phyloP scores from a whole-genome alignment of 129 eudicot species.

The Logfia minima region DNA sequence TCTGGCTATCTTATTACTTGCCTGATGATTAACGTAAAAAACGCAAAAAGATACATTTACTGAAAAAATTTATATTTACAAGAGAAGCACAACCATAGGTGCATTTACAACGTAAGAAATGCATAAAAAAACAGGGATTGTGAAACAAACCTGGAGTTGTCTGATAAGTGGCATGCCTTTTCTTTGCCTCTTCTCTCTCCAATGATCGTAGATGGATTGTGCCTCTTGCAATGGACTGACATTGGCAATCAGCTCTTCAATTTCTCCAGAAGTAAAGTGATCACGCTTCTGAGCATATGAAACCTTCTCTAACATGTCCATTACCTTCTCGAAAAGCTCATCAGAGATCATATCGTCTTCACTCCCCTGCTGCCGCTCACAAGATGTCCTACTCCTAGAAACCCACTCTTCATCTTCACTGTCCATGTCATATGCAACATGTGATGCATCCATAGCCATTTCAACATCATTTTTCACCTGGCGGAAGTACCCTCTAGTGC shows the following conservation, averaged over 20 bases:
- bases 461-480: conserved; percentile 83
- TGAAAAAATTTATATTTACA: conserved; percentile 4
- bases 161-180: conserved; percentile 78
- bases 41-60: background rate
- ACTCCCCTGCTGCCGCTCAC: conserved; percentile 20
- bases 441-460: conserved; percentile 78
- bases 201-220: conserved; percentile 63
- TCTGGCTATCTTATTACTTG: conserved; percentile 17
- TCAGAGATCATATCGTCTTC: conserved; percentile 49
- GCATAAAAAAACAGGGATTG: background rate
- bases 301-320: conserved; percentile 81
- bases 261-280: conserved; percentile 56
- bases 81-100: conserved; percentile 1
- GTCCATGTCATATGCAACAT: conserved; percentile 82
- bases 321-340: conserved; percentile 72
- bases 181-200: conserved; percentile 75
- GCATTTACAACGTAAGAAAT: conserved; percentile 1
- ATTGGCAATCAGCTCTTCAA: conserved; percentile 59
- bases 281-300: conserved; percentile 68
- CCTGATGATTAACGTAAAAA: background rate
- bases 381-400: conserved; percentile 22
- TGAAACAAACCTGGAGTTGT: conserved; percentile 71
- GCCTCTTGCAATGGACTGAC: conserved; percentile 49
- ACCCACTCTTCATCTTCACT: conserved; percentile 92
- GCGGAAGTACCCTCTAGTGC: conserved; percentile 56